Percentiles rank a stretch among this genome's conserved stretches.
Evolutionary conservation across 139 green algal genomes (phyloP).

Genomic region (Edaphochlamys debaryana): DNA sequence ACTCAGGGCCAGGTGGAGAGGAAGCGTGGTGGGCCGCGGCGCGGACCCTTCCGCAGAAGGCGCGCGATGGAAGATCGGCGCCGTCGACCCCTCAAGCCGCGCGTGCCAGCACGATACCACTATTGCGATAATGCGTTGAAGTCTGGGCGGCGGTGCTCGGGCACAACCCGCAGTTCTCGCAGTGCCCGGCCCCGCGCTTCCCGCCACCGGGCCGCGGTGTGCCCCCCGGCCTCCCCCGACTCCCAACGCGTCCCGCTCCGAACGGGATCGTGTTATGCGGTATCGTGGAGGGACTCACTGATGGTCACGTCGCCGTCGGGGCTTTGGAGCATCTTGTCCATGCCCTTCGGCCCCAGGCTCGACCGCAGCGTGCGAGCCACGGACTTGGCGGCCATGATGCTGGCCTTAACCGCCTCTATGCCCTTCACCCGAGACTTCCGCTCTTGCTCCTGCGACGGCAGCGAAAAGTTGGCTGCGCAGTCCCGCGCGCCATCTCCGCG

Average conservation of each 20-base stretch:
- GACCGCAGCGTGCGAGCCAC: slow-evolving; percentile 90
- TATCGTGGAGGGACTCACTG: slow-evolving; percentile 90
- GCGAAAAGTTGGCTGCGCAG: not conserved
- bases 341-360: slow-evolving; percentile 93
- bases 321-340: slow-evolving; percentile 99
- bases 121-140: too few relatives aligned
- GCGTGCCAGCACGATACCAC: too few relatives aligned
- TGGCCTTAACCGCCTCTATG: slow-evolving; percentile 95
- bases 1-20: too few relatives aligned
- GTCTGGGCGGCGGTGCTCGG: too few relatives aligned
- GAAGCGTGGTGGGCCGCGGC: too few relatives aligned
- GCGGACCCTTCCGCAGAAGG: not conserved
- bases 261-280: too few relatives aligned
- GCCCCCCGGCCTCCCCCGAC: too few relatives aligned
- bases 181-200: too few relatives aligned
- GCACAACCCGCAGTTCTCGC: too few relatives aligned
- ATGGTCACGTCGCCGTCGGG: slow-evolving; percentile 98
- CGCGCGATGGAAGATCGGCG: not conserved
- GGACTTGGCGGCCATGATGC: slow-evolving; percentile 96
- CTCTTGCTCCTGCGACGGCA: slow-evolving; percentile 87
- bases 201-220: too few relatives aligned
- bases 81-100: not conserved
- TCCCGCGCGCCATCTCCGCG: not conserved
- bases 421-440: slow-evolving; percentile 87
- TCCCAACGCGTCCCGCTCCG: too few relatives aligned